Conservation (phyloP, 345 rosid genomes). For the Eucalyptus tenuipes region DNA sequence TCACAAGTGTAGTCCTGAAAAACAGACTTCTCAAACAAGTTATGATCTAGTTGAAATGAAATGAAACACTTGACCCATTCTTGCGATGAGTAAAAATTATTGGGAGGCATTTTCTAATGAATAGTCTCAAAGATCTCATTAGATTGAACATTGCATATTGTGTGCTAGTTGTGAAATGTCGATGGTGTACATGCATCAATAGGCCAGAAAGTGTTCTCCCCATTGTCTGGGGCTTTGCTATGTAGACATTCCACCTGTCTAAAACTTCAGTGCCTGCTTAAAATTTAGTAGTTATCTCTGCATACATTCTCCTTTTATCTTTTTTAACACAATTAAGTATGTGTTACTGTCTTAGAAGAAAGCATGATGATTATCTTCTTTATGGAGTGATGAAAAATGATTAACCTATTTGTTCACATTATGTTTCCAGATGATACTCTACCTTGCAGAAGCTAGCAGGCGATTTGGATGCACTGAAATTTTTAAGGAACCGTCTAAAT, state of each 20-base stretch:
- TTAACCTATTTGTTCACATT: background rate
- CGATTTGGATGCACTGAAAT: conserved; percentile 85
- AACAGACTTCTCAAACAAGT: background rate
- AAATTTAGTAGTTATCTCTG: background rate
- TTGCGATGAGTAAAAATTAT: background rate
- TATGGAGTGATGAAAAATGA: background rate
- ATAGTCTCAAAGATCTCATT: background rate
- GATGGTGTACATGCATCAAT: background rate
- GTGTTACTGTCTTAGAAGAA: background rate
- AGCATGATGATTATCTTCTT: background rate
- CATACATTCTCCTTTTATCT: background rate
- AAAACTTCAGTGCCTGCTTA: background rate
- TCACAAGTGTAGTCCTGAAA: background rate
- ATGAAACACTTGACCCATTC: background rate
- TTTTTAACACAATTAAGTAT: background rate
- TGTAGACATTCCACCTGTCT: background rate
- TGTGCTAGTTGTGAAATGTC: background rate
- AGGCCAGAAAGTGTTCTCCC: background rate
- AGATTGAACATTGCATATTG: background rate
- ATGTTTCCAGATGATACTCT: conserved; percentile 68
- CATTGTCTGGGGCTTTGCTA: background rate
- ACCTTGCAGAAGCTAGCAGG: conserved; percentile 86
- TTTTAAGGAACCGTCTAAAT: conserved; percentile 94
- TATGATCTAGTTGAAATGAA: background rate
- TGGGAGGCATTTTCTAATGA: background rate